These are phyloP conservation scores for Nakazawaea anatomiae DNA, from an alignment of 805 yeast genomes.

Conservation along the genomic window DNA sequence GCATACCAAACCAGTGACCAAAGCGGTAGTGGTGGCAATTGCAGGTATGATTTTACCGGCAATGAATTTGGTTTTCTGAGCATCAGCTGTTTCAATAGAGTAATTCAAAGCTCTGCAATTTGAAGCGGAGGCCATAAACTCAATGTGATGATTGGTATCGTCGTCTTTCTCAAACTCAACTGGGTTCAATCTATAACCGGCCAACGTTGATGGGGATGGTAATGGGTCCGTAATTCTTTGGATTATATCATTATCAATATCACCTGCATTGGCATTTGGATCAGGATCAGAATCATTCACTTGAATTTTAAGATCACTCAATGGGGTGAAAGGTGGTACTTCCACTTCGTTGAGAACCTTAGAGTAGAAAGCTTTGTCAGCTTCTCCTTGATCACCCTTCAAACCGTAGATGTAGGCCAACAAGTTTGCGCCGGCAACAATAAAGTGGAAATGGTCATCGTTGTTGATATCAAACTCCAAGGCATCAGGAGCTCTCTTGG, in stretches of 20 bases:
- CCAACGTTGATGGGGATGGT: constrained; percentile 84
- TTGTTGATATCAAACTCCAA: constrained; percentile 69
- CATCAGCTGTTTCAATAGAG: constrained; percentile 82
- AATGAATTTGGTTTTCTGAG: constrained; percentile 87
- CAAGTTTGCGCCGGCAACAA: constrained; percentile 85
- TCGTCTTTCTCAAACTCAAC: constrained; percentile 98
- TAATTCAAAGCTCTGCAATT: constrained; percentile 94
- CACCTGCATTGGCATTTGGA: constrained; percentile 51
- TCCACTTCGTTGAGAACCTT: constrained; percentile 44
- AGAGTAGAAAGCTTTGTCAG: constrained; percentile 41
- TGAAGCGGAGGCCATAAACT: constrained; percentile 92
- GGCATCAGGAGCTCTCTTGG: constrained; percentile 94
- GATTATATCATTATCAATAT: constrained; percentile 57
- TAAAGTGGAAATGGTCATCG: constrained; percentile 73
- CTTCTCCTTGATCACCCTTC: constrained; percentile 60
- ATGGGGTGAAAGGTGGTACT: constrained; percentile 68
- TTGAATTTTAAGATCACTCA: constrained; percentile 72
- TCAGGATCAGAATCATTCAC: constrained; percentile 85
- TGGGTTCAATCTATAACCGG: constrained; percentile 82
- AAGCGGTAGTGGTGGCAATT: constrained; percentile 97
- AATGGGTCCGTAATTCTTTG: constrained; percentile 65
- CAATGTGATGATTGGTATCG: constrained; percentile 93
- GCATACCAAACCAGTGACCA: constrained; percentile 92
- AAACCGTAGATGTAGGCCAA: constrained; percentile 89
- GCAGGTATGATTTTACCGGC: constrained; percentile 99